Evolutionary conservation across 2,329 filamentous ascomycete species (phyloP).

Genomic region (Helotiales sp.): DNA sequence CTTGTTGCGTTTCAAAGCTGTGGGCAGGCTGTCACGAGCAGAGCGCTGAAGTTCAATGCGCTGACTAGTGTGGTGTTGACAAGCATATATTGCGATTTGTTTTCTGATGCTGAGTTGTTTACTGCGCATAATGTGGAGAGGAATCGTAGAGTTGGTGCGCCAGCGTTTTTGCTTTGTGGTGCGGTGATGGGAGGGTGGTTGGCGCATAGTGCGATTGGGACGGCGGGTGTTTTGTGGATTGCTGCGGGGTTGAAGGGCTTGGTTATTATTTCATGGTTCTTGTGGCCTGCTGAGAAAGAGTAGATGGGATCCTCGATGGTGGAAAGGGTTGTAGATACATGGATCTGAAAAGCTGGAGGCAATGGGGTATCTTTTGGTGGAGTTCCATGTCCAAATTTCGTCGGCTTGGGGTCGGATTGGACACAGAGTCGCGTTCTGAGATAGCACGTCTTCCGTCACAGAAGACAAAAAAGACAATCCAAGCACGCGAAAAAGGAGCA

Average conservation of each 20-base stretch:
- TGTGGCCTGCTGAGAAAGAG: conserved; percentile 57
- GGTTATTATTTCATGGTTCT: conserved; percentile 61
- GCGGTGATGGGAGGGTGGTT: conserved; percentile 58
- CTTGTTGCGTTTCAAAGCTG: conserved; percentile 76
- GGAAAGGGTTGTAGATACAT: background rate
- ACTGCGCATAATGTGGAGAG: conserved; percentile 52
- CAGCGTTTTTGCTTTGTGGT: conserved; percentile 55
- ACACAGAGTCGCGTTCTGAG: background rate
- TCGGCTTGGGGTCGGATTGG: background rate
- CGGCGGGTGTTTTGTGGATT: conserved; percentile 55
- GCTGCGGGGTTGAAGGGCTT: conserved; percentile 53
- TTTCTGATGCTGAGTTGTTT: conserved; percentile 63
- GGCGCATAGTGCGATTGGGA: conserved; percentile 53
- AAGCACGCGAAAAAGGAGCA: too few species aligned
- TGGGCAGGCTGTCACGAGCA: conserved; percentile 74
- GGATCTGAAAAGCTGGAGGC: background rate
- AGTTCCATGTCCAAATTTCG: too few species aligned
- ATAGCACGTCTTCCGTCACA: too few species aligned
- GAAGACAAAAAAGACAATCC: too few species aligned
- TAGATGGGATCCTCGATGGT: background rate
- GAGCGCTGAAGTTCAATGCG: conserved; percentile 69
- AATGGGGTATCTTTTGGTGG: too few species aligned
- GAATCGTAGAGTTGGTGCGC: conserved; percentile 55
- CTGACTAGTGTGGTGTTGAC: conserved; percentile 79
- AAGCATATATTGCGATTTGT: conserved; percentile 81